These are phyloP conservation scores for Apiotrichum gamsii DNA, from an alignment of 1,284 basidiomycete genomes.

Conservation along the genomic window DNA sequence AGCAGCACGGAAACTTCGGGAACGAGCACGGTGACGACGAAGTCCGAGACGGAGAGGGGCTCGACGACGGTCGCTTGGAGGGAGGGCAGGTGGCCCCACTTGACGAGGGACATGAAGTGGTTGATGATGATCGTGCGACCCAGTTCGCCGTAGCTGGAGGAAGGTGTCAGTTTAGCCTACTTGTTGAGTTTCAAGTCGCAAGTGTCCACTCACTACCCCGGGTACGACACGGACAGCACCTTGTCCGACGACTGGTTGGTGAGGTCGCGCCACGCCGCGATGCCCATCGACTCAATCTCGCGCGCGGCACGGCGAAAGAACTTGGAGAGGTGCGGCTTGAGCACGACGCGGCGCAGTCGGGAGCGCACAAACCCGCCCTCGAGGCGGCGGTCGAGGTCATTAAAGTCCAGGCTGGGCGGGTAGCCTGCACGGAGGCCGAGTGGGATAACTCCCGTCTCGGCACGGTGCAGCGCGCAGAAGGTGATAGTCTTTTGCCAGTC, in stretches of 20 bases:
- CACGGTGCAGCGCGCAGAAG: constrained; percentile 35
- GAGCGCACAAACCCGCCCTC: constrained; percentile 24
- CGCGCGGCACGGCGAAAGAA: constrained; percentile 17
- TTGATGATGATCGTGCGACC: constrained; percentile 28
- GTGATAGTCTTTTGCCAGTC: constrained; percentile 8
- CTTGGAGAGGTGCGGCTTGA: constrained; percentile 17
- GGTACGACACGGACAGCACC: constrained; percentile 6
- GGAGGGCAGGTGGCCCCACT: constrained; percentile 21
- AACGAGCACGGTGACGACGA: constrained; percentile 35
- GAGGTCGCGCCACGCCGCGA: constrained; percentile 19
- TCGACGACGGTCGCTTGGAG: constrained; percentile 9
- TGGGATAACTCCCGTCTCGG: constrained; percentile 34
- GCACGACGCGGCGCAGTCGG: constrained; percentile 22
- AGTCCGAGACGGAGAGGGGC: constrained; percentile 30
- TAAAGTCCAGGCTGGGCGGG: constrained; percentile 32
- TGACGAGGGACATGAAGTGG: constrained; percentile 29
- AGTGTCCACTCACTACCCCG: constrained; percentile 39
- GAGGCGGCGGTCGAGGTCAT: constrained; percentile 20
- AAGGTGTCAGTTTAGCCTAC: constrained; percentile 15
- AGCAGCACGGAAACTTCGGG: constrained; percentile 38
- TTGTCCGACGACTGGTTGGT: constrained; percentile 15
- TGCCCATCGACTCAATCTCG: constrained; percentile 22
- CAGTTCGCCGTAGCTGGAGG: constrained; percentile 41
- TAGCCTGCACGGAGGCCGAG: constrained; percentile 34
- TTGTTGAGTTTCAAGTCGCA: too few species aligned